These are phyloP conservation scores for Phaeosphaeria sp. DNA, from an alignment of 2,329 filamentous ascomycete genomes.

Conservation along the genomic window DNA sequence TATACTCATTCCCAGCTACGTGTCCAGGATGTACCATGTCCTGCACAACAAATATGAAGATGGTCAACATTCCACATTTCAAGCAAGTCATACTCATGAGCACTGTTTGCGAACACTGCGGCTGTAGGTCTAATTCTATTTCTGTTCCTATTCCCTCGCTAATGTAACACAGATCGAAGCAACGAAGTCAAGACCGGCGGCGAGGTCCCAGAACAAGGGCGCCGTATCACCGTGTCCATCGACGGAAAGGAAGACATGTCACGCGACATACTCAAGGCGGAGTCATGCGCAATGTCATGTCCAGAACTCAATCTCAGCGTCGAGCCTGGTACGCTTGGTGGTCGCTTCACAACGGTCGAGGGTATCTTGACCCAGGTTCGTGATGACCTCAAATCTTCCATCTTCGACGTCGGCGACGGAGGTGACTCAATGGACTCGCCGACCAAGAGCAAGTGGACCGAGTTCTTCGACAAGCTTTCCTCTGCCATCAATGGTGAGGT, in stretches of 20 bases:
- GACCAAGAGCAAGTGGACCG: slow-evolving; percentile 75
- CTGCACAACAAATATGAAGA: slow-evolving; percentile 96
- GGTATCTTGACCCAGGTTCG: slow-evolving; percentile 91
- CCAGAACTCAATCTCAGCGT: slow-evolving; percentile 87
- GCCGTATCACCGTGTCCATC: slow-evolving; percentile 80
- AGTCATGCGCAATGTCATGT: slow-evolving; percentile 86
- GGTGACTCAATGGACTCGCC: slow-evolving; percentile 77
- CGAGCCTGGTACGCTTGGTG: slow-evolving; percentile 91
- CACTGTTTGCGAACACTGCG: slow-evolving; percentile 88
- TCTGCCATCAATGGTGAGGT: slow-evolving; percentile 79
- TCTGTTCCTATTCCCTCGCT: slow-evolving; percentile 4
- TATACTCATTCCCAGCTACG: slow-evolving; percentile 89
- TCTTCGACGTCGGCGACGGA: slow-evolving; percentile 78
- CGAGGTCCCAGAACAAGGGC: slow-evolving; percentile 84
- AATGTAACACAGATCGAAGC: slow-evolving; percentile 66
- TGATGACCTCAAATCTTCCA: slow-evolving; percentile 84
- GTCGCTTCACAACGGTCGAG: slow-evolving; percentile 96
- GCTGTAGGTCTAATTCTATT: slow-evolving; percentile 56
- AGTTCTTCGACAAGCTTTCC: slow-evolving; percentile 80
- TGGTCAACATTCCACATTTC: slow-evolving; percentile 97
- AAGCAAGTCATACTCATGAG: slow-evolving; percentile 97
- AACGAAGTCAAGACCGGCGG: slow-evolving; percentile 99
- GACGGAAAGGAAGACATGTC: slow-evolving; percentile 75
- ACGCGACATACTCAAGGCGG: slow-evolving; percentile 94
- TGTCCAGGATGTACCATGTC: slow-evolving; percentile 89